These are phyloP conservation scores for Chytridium lagenaria DNA, from an alignment of 371 early-diverging fungal species.

Conservation along the genomic window DNA sequence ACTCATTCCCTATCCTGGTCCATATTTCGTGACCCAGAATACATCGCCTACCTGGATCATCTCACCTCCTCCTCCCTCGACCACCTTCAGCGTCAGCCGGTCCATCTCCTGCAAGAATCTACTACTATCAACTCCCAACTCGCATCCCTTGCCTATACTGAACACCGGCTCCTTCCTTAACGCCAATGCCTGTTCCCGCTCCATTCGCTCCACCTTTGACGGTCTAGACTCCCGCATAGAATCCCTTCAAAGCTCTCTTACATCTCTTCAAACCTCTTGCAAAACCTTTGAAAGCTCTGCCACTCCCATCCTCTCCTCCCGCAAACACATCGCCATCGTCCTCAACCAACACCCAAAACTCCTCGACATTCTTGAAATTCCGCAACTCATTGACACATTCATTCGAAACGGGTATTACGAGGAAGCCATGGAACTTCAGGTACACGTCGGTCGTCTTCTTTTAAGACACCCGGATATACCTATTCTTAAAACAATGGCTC, in stretches of 20 bases:
- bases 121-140: slow-evolving; percentile 66
- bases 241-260: slow-evolving; percentile 55
- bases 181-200: slow-evolving; percentile 66
- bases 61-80: slow-evolving; percentile 12
- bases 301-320: slow-evolving; percentile 53
- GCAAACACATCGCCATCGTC: slow-evolving; percentile 59
- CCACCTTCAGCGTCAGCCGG: neutral
- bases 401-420: slow-evolving; percentile 82
- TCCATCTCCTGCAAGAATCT: slow-evolving; percentile 52
- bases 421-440: slow-evolving; percentile 83
- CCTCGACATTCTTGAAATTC: slow-evolving; percentile 67
- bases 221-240: slow-evolving; percentile 60
- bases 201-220: slow-evolving; percentile 62
- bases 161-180: slow-evolving; percentile 73
- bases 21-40: slow-evolving; percentile 3
- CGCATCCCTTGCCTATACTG: slow-evolving; percentile 70
- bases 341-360: slow-evolving; percentile 60
- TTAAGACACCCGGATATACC: slow-evolving; percentile 65
- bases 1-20: slow-evolving; percentile 1
- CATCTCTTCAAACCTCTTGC: slow-evolving; percentile 62
- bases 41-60: slow-evolving; percentile 6
- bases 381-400: slow-evolving; percentile 82
- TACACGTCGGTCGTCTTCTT: slow-evolving; percentile 70
- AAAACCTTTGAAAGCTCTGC: slow-evolving; percentile 48
- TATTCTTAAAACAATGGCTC: slow-evolving; percentile 54